Percentiles rank a stretch among this genome's conserved stretches.
phyloP scores from a whole-genome alignment of 2,329 filamentous ascomycete species.

The Colletotrichum phormii region DNA sequence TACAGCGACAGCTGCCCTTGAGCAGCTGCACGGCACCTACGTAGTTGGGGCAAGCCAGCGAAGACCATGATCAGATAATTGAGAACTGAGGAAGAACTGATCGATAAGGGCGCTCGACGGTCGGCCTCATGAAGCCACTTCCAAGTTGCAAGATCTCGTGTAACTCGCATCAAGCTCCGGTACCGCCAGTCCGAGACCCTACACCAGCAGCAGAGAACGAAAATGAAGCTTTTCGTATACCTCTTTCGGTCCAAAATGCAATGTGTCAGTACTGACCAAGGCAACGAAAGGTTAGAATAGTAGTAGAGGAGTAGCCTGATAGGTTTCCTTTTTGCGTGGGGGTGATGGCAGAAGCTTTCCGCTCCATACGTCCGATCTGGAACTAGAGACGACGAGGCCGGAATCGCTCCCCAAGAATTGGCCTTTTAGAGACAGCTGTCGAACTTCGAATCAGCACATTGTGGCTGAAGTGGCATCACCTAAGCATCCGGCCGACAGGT shows the following conservation, averaged over 20 bases:
- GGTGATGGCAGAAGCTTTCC: background rate
- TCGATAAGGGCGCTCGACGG: background rate
- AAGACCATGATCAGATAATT: background rate
- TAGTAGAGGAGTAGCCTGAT: background rate
- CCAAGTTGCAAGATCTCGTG: background rate
- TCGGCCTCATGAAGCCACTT: background rate
- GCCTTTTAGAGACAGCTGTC: background rate
- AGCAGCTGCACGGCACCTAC: background rate
- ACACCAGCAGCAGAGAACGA: background rate
- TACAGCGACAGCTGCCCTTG: background rate
- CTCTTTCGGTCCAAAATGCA: background rate
- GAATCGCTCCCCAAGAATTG: background rate
- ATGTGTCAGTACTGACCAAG: background rate
- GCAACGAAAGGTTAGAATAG: background rate
- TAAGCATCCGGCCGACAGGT: slow-evolving; percentile 13
- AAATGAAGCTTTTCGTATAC: background rate
- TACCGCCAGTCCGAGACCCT: background rate
- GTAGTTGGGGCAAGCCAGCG: background rate
- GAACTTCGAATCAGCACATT: background rate
- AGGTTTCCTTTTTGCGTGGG: background rate
- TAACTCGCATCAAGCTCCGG: background rate
- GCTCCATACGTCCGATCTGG: background rate
- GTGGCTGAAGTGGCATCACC: slow-evolving; percentile 1
- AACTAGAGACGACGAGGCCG: background rate
- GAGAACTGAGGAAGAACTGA: background rate